Evolutionary conservation across 495 filamentous ascomycete genomes (phyloP), one percentile per base, ranked within the genome.

Genomic region (Cudoniella acicularis): DNA sequence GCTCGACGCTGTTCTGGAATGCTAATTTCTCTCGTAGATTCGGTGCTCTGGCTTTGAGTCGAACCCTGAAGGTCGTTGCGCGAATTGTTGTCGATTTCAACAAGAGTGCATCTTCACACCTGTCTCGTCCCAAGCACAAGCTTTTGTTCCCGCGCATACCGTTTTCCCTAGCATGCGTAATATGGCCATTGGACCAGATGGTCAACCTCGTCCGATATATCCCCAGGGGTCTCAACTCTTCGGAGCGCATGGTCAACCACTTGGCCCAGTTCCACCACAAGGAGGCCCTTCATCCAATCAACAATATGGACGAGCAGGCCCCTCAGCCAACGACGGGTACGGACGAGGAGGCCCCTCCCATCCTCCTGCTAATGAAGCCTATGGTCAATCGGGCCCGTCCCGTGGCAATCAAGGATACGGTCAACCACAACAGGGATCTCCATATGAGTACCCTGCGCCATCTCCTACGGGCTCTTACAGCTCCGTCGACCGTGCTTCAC

Each of bases 61-160:
- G 49, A 89, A 87, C 18, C 80, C 84, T 27, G 87, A 92, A 69
- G 89, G 89, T 49, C 82, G 88, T 45, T 92, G 89, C 75, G 84
- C 79, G 67, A 92, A 92, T 68, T 92, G 89, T 66, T 77, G 85
- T 53, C 81, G 89, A 46, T 92, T 92, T 72, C 86, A 87, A 56
- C 89, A 92, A 70, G 87, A 91, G 69, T 92, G 89, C 73, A 84
- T 92, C 73, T 92, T 92, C 75, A 92, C 88, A 2, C 89, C 89
- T 0, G 89, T 92, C 22, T 90, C 87, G 8, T 88, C 88, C 2
- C 89, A 92, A 70, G 82, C 89, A 23, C 89, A 91, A 70, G 89
- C 89, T 9, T 92, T 92, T 68, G 89, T 92, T 25, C 89, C 89
- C 6, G 89, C 88, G 21, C 89, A 91, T 66, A 82, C 87, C 20